Evolutionary conservation across 1,284 basidiomycete genomes (phyloP).

Genomic region (Sphagnurus paluster): DNA sequence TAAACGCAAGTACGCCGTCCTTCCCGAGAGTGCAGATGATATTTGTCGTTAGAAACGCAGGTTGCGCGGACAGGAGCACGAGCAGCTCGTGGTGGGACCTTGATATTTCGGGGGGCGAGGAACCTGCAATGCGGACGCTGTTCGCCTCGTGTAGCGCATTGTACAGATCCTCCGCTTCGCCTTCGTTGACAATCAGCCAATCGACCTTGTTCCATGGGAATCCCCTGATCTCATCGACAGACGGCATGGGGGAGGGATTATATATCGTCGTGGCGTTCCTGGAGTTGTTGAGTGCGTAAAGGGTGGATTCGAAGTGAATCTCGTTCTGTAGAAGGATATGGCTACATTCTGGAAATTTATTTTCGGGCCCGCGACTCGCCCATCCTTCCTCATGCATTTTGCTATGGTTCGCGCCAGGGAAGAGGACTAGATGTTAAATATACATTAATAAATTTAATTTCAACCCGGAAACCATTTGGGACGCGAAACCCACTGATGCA

Average conservation of each 20-base stretch:
- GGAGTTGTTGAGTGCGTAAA: slow-evolving; percentile 31
- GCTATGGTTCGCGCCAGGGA: slow-evolving; percentile 55
- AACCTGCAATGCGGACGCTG: background rate
- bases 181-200: slow-evolving; percentile 58
- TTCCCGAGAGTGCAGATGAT: slow-evolving; percentile 57
- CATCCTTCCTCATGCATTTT: slow-evolving; percentile 30
- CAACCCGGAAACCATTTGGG: background rate
- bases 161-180: slow-evolving; percentile 45
- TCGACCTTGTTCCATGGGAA: slow-evolving; percentile 52
- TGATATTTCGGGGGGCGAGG: background rate
- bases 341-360: slow-evolving; percentile 32
- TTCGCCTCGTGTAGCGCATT: slow-evolving; percentile 22
- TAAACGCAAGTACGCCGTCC: slow-evolving; percentile 43
- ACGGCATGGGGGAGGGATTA: slow-evolving; percentile 58
- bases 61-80: slow-evolving; percentile 21
- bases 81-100: slow-evolving; percentile 25
- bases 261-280: slow-evolving; percentile 38
- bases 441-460: background rate
- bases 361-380: slow-evolving; percentile 3
- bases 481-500: slow-evolving; percentile 45
- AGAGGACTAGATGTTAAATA: slow-evolving; percentile 41
- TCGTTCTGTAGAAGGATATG: slow-evolving; percentile 61
- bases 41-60: slow-evolving; percentile 35
- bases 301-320: slow-evolving; percentile 44
- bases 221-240: slow-evolving; percentile 31